These are phyloP conservation scores for Teunomyces stri DNA, from an alignment of 805 yeast species.

Conservation along the genomic window DNA sequence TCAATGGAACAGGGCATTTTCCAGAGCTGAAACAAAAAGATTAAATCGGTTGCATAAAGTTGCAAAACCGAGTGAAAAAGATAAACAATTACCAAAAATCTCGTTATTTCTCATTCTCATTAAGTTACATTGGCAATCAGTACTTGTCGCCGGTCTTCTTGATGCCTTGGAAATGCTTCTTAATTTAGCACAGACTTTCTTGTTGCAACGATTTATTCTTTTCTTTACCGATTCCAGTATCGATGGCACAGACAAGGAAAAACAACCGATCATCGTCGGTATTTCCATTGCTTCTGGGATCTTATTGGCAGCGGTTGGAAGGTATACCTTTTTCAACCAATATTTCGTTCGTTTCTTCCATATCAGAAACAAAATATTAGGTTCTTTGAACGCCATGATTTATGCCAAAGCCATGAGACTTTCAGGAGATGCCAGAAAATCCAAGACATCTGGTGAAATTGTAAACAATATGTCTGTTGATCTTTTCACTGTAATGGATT, in stretches of 20 bases:
- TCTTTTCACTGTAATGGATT: slow-evolving; percentile 59
- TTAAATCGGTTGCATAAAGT: background rate
- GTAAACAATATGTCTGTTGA: slow-evolving; percentile 79
- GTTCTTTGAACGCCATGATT: slow-evolving; percentile 64
- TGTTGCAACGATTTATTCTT: slow-evolving; percentile 15
- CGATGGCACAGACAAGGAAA: background rate
- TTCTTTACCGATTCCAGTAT: slow-evolving; percentile 9
- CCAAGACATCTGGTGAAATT: slow-evolving; percentile 72
- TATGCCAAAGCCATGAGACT: slow-evolving; percentile 68
- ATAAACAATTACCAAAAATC: slow-evolving; percentile 3
- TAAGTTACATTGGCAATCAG: slow-evolving; percentile 3
- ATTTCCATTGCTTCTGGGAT: slow-evolving; percentile 12
- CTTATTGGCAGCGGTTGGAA: slow-evolving; percentile 6
- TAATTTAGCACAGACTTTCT: slow-evolving; percentile 12
- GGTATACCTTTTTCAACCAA: slow-evolving; percentile 19
- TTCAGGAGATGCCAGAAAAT: slow-evolving; percentile 62
- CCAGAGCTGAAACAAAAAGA: slow-evolving; percentile 3
- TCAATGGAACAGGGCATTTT: slow-evolving; percentile 1
- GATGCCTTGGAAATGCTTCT: slow-evolving; percentile 15
- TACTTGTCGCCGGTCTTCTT: background rate
- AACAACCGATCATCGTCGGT: slow-evolving; percentile 16
- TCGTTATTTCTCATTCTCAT: slow-evolving; percentile 7
- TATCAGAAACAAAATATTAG: slow-evolving; percentile 20
- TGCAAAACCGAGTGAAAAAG: slow-evolving; percentile 3
- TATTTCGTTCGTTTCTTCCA: slow-evolving; percentile 13